These are phyloP conservation scores for Aquanectria penicillioides DNA, from an alignment of 2,329 filamentous ascomycete species.

Conservation along the genomic window DNA sequence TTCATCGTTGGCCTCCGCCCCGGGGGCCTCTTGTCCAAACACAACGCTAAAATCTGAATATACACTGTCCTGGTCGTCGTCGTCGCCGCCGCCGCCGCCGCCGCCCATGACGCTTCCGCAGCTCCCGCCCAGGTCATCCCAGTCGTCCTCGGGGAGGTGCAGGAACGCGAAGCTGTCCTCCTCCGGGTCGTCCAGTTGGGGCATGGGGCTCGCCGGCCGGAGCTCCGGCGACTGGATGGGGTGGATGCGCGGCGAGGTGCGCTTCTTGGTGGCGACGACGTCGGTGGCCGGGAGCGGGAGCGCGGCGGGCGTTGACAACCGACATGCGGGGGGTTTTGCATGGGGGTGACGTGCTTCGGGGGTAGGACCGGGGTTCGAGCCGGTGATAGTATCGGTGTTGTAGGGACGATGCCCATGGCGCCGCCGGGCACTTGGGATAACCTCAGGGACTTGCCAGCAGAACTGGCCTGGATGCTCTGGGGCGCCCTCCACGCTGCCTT, in stretches of 20 bases:
- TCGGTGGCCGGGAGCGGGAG: constrained; percentile 43
- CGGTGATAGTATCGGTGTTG: constrained; percentile 12
- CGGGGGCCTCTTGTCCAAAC: constrained; percentile 51
- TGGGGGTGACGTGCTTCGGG: constrained; percentile 25
- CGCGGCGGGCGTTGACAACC: constrained; percentile 42
- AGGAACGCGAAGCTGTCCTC: constrained; percentile 63
- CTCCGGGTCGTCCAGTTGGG: constrained; percentile 46
- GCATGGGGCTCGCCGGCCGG: constrained; percentile 30
- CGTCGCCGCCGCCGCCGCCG: constrained; percentile 57
- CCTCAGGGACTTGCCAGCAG: constrained; percentile 32
- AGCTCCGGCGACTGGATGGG: constrained; percentile 50
- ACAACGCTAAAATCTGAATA: constrained; percentile 66
- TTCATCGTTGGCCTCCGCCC: constrained; percentile 45
- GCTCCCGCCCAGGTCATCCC: constrained; percentile 54
- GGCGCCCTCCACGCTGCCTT: constrained; percentile 35
- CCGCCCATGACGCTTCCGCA: no score
- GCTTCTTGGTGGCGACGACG: constrained; percentile 37
- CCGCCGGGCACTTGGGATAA: constrained; percentile 21
- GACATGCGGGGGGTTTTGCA: constrained; percentile 36
- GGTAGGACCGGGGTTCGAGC: constrained; percentile 16
- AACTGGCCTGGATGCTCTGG: constrained; percentile 33
- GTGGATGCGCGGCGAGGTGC: constrained; percentile 44
- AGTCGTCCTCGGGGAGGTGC: constrained; percentile 46
- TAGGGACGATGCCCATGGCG: constrained; percentile 7
- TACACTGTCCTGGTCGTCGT: constrained; percentile 60